phyloP scores from a whole-genome alignment of 306 rosid genomes.

The Gastrolobium bilobum region DNA sequence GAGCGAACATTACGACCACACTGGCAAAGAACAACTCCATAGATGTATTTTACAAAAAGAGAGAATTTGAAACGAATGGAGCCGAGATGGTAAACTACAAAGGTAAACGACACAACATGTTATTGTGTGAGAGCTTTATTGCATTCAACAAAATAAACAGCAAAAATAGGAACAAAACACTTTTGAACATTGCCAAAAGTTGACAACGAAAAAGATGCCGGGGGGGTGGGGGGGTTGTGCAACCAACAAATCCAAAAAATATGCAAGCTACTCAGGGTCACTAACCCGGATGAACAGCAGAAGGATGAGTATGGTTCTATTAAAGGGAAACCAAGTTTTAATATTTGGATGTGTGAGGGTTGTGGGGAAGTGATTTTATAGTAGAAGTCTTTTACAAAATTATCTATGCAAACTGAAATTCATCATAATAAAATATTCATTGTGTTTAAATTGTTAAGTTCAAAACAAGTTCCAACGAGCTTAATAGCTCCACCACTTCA shows the following conservation, averaged over 20 bases:
- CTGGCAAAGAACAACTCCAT: conserved; percentile 26
- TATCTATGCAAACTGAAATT: neutral
- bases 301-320: conserved; percentile 21
- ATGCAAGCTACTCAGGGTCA: conserved; percentile 13
- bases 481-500: conserved; percentile 27
- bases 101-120: conserved; percentile 22
- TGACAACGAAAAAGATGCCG: neutral
- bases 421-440: neutral
- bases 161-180: conserved; percentile 22
- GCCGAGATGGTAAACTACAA: neutral
- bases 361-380: neutral
- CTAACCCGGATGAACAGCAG: conserved; percentile 11
- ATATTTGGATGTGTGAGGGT: neutral
- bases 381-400: conserved; percentile 21
- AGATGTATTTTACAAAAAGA: conserved; percentile 9
- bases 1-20: conserved; percentile 24
- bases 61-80: neutral
- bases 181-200: neutral
- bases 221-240: neutral
- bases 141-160: conserved; percentile 11
- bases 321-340: neutral
- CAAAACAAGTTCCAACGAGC: conserved; percentile 26
- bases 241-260: conserved; percentile 6
- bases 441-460: conserved; percentile 6
- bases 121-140: neutral